Conservation (phyloP, 352 stramenopile genomes). For the Pythium grandisporangium region DNA sequence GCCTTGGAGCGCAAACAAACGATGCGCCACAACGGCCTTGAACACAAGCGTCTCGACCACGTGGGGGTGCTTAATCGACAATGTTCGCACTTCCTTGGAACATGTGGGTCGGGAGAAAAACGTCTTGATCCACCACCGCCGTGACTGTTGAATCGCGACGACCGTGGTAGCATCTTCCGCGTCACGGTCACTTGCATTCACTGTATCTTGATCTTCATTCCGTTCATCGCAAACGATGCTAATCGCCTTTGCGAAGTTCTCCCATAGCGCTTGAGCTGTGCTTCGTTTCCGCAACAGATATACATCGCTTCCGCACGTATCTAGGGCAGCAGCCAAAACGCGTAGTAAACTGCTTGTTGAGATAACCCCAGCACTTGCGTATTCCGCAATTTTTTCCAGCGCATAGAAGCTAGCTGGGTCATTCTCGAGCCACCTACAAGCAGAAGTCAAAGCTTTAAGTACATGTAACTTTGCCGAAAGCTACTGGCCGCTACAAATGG, state of each 20-base stretch:
- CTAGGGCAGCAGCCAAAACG: slow-evolving; percentile 32
- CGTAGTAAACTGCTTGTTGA: slow-evolving; percentile 22
- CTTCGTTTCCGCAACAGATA: slow-evolving; percentile 30
- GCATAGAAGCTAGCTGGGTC: slow-evolving; percentile 32
- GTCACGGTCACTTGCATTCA: not conserved
- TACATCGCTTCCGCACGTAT: slow-evolving; percentile 44
- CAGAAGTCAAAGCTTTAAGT: not conserved
- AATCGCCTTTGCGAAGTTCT: slow-evolving; percentile 38
- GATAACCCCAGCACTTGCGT: slow-evolving; percentile 27
- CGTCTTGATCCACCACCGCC: slow-evolving; percentile 49
- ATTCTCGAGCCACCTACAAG: slow-evolving; percentile 42
- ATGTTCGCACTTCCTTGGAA: slow-evolving; percentile 14
- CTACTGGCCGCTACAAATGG: no score
- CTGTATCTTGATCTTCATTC: slow-evolving; percentile 3
- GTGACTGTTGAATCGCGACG: slow-evolving; percentile 1
- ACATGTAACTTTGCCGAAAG: no score
- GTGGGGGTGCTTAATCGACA: slow-evolving; percentile 11
- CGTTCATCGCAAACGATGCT: slow-evolving; percentile 6
- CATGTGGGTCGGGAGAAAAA: slow-evolving; percentile 39
- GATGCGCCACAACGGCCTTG: slow-evolving; percentile 28
- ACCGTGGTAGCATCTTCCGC: not conserved
- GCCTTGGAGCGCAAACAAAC: slow-evolving; percentile 21
- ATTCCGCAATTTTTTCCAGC: slow-evolving; percentile 40
- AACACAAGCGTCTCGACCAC: slow-evolving; percentile 34
- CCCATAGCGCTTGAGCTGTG: slow-evolving; percentile 30